Percentiles rank a stretch among this genome's conserved stretches.
These are phyloP conservation scores for Rubia occidens DNA, from an alignment of 305 asterid species.

Conservation along the genomic window DNA sequence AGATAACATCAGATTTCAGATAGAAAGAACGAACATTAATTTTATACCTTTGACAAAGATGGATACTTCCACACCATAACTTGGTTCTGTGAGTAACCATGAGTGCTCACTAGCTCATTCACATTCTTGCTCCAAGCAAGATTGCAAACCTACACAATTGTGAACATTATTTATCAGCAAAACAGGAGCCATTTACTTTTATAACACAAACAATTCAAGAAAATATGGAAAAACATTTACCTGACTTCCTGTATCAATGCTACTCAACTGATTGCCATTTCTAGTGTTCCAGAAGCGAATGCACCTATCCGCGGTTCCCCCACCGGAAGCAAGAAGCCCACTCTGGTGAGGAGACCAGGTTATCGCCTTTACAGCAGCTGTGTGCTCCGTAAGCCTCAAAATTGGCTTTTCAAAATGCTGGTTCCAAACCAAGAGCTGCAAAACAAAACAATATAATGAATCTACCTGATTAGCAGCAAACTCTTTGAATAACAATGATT, in stretches of 20 bases:
- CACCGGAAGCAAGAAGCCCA: constrained; percentile 87
- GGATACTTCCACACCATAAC: constrained; percentile 99
- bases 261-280: constrained; percentile 71
- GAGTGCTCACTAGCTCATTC: constrained; percentile 94
- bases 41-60: constrained; percentile 63
- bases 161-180: neutral
- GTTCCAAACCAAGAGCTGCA: constrained; percentile 88
- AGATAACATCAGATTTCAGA: neutral
- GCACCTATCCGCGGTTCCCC: constrained; percentile 98
- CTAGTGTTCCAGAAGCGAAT: constrained; percentile 96
- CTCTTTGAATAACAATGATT: neutral
- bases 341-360: constrained; percentile 96
- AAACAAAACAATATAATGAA: no score
- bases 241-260: constrained; percentile 95
- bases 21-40: neutral
- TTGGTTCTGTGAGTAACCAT: constrained; percentile 95
- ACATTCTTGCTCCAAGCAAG: constrained; percentile 96
- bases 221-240: constrained; percentile 20
- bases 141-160: constrained; percentile 57
- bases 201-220: neutral
- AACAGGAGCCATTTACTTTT: neutral
- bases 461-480: no score
- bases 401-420: constrained; percentile 74
- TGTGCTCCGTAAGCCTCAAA: constrained; percentile 79
- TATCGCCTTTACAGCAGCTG: constrained; percentile 95